Percentiles rank a stretch among this genome's conserved stretches.
Conservation (phyloP, 2,329 filamentous ascomycete species). For the Pseudocercospora macadamiae region DNA sequence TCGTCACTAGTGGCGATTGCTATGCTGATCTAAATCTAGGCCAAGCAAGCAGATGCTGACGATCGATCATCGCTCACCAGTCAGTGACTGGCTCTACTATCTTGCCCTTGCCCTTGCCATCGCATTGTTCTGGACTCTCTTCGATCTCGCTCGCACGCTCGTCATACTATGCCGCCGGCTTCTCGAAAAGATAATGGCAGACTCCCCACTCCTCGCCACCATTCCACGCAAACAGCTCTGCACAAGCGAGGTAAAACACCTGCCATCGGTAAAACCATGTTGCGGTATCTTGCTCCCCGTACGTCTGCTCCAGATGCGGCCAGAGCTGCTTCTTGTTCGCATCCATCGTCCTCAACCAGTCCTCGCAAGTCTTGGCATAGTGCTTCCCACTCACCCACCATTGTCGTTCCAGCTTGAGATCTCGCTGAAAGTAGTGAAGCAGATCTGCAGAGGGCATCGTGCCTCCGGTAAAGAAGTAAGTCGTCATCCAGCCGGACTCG, state of each 20-base stretch:
- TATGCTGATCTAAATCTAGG: too few species aligned
- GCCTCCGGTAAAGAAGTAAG: slow-evolving; percentile 72
- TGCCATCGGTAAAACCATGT: slow-evolving; percentile 73
- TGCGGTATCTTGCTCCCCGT: slow-evolving; percentile 61
- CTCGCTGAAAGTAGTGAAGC: slow-evolving; percentile 66
- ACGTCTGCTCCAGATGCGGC: slow-evolving; percentile 67
- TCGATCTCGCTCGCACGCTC: too few species aligned
- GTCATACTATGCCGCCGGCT: too few species aligned
- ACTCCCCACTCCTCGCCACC: slow-evolving; percentile 71
- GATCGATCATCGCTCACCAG: too few species aligned
- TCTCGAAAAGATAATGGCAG: slow-evolving; percentile 68
- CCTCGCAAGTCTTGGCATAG: slow-evolving; percentile 72
- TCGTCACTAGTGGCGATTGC: too few species aligned
- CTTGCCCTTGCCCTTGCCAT: too few species aligned
- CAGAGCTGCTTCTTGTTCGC: slow-evolving; percentile 63
- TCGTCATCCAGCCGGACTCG: slow-evolving; percentile 74
- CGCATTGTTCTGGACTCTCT: too few species aligned
- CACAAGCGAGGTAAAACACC: slow-evolving; percentile 72
- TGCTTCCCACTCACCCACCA: slow-evolving; percentile 73
- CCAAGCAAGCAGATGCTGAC: too few species aligned
- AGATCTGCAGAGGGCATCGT: slow-evolving; percentile 72
- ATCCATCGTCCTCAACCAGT: slow-evolving; percentile 66
- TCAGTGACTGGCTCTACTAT: too few species aligned
- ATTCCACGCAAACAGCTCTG: slow-evolving; percentile 68
- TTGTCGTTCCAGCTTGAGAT: slow-evolving; percentile 62